These are phyloP conservation scores for Scutellaria galericulata DNA, from an alignment of 257 asterid genomes.

Conservation along the genomic window DNA sequence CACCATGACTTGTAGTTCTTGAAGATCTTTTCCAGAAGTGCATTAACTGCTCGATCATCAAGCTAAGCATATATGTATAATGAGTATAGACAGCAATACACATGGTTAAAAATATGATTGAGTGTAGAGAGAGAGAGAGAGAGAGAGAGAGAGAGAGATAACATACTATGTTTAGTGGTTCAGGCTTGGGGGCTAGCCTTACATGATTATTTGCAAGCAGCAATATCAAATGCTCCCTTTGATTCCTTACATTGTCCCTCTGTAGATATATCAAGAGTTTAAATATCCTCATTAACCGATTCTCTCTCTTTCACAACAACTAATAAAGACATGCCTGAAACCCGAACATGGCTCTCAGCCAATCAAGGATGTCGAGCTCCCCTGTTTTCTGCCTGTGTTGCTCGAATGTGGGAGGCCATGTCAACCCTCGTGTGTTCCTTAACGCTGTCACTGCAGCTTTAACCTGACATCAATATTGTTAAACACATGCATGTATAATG, in stretches of 20 bases:
- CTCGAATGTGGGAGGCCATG: conserved; percentile 88
- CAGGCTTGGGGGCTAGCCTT: conserved; percentile 91
- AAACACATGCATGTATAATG: conserved; percentile 17
- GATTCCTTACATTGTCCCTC: conserved; percentile 96
- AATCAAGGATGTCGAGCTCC: conserved; percentile 93
- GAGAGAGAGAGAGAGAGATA: background rate
- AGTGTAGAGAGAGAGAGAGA: too few relatives aligned
- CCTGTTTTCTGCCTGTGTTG: conserved; percentile 80
- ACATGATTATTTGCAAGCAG: conserved; percentile 87
- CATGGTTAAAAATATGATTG: too few relatives aligned
- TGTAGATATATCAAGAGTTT: conserved; percentile 48
- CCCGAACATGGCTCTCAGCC: conserved; percentile 98
- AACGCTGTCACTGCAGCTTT: conserved; percentile 91
- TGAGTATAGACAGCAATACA: too few relatives aligned
- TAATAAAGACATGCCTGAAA: conserved; percentile 74
- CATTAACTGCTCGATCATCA: conserved; percentile 94
- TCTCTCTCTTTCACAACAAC: conserved; percentile 35
- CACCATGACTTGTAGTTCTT: conserved; percentile 99
- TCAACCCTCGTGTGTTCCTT: conserved; percentile 65
- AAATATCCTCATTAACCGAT: conserved; percentile 34
- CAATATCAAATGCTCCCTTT: conserved; percentile 89
- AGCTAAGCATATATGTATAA: conserved; percentile 56
- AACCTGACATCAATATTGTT: conserved; percentile 50
- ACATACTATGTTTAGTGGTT: conserved; percentile 77
- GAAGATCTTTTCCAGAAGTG: conserved; percentile 89